Conservation (phyloP, 805 yeast species). For the Pichia exigua region DNA sequence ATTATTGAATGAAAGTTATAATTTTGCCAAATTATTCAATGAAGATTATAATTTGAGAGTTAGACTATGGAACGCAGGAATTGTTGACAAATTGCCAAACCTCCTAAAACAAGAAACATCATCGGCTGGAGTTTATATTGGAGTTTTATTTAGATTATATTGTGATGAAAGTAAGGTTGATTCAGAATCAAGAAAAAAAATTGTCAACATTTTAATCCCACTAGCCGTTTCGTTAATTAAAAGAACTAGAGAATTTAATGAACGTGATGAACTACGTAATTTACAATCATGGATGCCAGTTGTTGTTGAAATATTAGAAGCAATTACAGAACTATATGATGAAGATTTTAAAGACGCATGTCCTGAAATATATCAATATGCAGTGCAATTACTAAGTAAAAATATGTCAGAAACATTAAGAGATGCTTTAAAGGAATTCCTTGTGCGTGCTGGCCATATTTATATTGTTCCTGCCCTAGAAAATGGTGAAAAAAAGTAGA, state of each 20-base stretch:
- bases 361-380: conserved; percentile 52
- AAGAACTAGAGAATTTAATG: conserved; percentile 67
- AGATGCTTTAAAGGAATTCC: conserved; percentile 50
- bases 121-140: conserved; percentile 79
- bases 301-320: conserved; percentile 78
- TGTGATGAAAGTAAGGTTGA: conserved; percentile 51
- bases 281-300: conserved; percentile 88
- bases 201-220: conserved; percentile 51
- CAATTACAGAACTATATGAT: conserved; percentile 69
- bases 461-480: conserved; percentile 15
- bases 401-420: conserved; percentile 56
- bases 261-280: conserved; percentile 69
- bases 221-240: conserved; percentile 64
- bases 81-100: conserved; percentile 88
- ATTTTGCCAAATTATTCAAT: conserved; percentile 81
- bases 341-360: conserved; percentile 56
- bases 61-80: conserved; percentile 85
- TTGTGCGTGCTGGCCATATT: conserved; percentile 42
- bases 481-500: background rate
- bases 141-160: conserved; percentile 72
- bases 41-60: conserved; percentile 81
- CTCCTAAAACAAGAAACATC: conserved; percentile 85
- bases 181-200: conserved; percentile 38
- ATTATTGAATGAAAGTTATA: conserved; percentile 60
- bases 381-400: conserved; percentile 47